Percentiles rank a stretch among this genome's conserved stretches.
Conservation (phyloP, 345 rosid genomes). For the Ricinus communis region DNA sequence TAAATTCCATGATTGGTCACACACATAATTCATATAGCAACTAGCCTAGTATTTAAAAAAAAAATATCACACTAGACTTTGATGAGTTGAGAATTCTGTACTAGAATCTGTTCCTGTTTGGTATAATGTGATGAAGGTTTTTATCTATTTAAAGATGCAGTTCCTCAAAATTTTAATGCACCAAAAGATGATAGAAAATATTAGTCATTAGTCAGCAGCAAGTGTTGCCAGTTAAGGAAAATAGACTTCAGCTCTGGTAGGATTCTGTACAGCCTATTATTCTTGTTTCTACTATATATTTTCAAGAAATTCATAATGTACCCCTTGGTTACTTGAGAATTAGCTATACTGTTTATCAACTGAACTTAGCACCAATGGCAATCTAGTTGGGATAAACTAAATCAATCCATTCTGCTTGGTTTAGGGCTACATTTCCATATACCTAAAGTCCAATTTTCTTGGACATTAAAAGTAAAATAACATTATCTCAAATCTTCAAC, state of each 20-base stretch:
- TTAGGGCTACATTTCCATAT: slow-evolving; percentile 1
- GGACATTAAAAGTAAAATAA: slow-evolving; percentile 1
- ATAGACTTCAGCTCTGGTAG: background rate
- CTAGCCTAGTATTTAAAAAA: background rate
- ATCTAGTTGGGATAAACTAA: background rate
- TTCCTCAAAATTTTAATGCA: background rate
- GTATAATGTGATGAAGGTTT: background rate
- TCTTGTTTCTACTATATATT: background rate
- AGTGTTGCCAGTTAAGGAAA: background rate
- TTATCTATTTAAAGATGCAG: background rate
- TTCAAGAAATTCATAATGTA: background rate
- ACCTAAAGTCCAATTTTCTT: background rate
- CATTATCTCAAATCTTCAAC: background rate
- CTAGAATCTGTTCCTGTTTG: background rate
- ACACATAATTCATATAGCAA: background rate
- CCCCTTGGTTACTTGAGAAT: background rate
- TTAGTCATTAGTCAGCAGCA: background rate
- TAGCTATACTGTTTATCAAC: background rate
- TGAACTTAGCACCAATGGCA: background rate
- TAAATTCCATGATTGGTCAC: background rate
- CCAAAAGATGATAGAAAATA: background rate
- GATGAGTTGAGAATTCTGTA: background rate
- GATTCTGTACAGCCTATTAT: background rate
- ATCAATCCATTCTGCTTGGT: background rate
- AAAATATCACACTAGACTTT: background rate